Evolutionary conservation across 257 asterid genomes (phyloP), one percentile per base, ranked within the genome.

Genomic region (Capsicum chinense): DNA sequence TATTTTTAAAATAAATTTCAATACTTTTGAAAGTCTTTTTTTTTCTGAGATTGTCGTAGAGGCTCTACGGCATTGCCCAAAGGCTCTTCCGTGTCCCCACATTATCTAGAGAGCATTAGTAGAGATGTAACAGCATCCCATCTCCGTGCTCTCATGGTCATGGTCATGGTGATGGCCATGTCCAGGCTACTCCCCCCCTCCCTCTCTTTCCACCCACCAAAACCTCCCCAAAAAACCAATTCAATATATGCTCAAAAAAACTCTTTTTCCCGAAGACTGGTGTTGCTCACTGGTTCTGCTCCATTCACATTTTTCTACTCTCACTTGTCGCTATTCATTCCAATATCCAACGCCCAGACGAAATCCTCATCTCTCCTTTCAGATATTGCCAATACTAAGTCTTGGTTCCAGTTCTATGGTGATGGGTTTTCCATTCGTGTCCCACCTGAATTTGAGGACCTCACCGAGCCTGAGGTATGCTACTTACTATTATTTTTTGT

Each of bases 321-420:
- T 79, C 95, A 76, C 16, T 59, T 48, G 86, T 84, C 90, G 5
- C 67, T 33, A 35, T 66, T 76, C 60, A 57, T 83, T 64, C 70
- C 87, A 84, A 56, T 85, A 60, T 88, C 91, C 33, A 85, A 89
- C 42, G 90, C 92, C 83, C 87, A 87, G 86, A 79, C 92, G 7
- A 82, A 87, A 10, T 50, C 91, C 7, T 63, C 90, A 11, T 81
- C 93, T 33, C 91, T 93, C 86, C 91, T 93, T 26, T 90, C 97
- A 10, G 98, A 95, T 79, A 93, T 97, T 86, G 89, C 91, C 69
- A 96, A 90, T 83, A 94, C 99, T 73, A 94, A 87, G 89, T 92
- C 97, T 26, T 97, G 98, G 99, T 89, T 90, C 90, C 97, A 89
- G 85, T 95, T 91, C 89, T 95, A 89, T 71, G 99, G 98, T 21